Evolutionary conservation across 495 filamentous ascomycete genomes (phyloP), one percentile per base, ranked within the genome.

Genomic region (Cercophora sp.): DNA sequence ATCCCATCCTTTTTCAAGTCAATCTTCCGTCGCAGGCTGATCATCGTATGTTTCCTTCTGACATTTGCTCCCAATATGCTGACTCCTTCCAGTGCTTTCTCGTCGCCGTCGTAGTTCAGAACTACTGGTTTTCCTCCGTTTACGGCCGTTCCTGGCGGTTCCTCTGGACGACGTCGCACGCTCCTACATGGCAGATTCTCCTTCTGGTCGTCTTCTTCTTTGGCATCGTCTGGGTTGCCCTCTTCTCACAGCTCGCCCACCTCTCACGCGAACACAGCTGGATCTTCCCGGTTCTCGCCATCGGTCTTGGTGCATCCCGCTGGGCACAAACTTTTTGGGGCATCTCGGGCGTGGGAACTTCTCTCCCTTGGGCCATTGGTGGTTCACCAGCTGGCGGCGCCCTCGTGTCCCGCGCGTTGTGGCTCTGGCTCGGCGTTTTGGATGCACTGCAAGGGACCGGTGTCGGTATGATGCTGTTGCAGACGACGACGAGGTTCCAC

Each of bases 261-360:
- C 63, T 80, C 2, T 76, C 75, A 10, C 77, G 74, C 48, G 68
- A 70, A 25, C 82, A 85, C 65, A 70, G 67, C 5, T 85, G 82
- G 82, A 76, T 83, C 55, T 56, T 85, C n/a, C 82, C 82, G 8
- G 74, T 85, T 40, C 83, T 85, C 55, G 83, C 80, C 15, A 72
- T 84, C 51, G 79, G 80, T 40, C 70, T 86, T 5, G 79, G 79
- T 9, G 77, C 79, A 0, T 82, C 83, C 0, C 69, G 80, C 31
- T 86, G 83, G 82, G 74, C 73, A 15, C 83, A 85, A 64, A 83
- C 80, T 55, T 70, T 82, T 44, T 86, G 83, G 83, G 73, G 70
- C 15, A 74, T 71, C 0, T 81, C 78, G 0, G 72, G 72, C 24
- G 71, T 81, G 51, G 82, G 79, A 1, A 50, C 64, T 5, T 85